Percentiles rank a stretch among this genome's conserved stretches.
phyloP scores from a whole-genome alignment of 192 early-diverging fungal genomes.

The Spinellus fusiger region DNA sequence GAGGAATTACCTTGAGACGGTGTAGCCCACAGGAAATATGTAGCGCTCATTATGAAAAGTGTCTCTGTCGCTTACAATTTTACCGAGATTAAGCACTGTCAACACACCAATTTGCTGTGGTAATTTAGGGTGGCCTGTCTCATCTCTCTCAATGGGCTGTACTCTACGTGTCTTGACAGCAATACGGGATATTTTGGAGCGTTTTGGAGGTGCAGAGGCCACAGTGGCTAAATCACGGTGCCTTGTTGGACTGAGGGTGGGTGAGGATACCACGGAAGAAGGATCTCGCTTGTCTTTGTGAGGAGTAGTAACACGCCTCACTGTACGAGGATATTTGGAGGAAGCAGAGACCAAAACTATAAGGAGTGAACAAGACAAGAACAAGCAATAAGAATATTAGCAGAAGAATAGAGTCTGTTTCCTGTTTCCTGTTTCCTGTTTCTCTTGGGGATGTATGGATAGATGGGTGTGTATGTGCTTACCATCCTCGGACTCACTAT shows the following conservation, averaged over 20 bases:
- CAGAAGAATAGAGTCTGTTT: neutral
- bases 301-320: neutral
- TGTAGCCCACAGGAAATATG: constrained; percentile 90
- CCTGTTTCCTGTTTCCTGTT: too few species aligned
- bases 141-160: constrained; percentile 48
- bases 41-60: constrained; percentile 86
- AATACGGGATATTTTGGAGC: constrained; percentile 19
- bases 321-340: neutral
- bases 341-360: neutral
- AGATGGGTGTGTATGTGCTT: neutral
- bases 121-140: constrained; percentile 61
- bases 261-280: neutral
- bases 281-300: constrained; percentile 4
- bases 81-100: constrained; percentile 67
- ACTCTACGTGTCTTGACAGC: constrained; percentile 26
- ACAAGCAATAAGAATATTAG: neutral
- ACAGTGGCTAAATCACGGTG: constrained; percentile 9
- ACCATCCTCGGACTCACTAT: constrained; percentile 6
- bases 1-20: constrained; percentile 34
- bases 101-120: constrained; percentile 77
- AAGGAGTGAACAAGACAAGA: neutral
- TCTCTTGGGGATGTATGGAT: neutral
- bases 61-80: constrained; percentile 65
- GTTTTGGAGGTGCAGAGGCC: constrained; percentile 22
- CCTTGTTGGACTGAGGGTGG: neutral